These are phyloP conservation scores for Rhododendron mucronatum DNA, from an alignment of 148 eudicot genomes.

Conservation along the genomic window DNA sequence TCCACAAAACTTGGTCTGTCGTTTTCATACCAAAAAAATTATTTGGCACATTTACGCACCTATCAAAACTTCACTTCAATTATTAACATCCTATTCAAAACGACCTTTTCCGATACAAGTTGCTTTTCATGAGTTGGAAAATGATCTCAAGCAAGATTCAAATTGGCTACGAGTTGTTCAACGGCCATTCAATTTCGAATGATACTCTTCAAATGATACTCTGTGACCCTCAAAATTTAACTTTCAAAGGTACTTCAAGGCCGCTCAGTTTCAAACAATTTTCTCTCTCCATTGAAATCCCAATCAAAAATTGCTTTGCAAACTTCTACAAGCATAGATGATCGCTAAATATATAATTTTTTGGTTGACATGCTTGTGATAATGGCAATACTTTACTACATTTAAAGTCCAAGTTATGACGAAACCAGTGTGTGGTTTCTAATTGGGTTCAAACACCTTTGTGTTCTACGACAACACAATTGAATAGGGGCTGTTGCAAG, in stretches of 20 bases:
- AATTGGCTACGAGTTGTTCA: neutral
- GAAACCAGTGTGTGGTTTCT: neutral
- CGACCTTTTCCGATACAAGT: neutral
- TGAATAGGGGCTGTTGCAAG: neutral
- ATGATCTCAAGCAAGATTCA: neutral
- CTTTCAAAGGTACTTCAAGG: neutral
- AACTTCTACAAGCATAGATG: neutral
- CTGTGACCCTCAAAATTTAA: neutral
- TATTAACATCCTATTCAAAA: neutral
- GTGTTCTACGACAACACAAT: neutral
- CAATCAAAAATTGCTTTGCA: neutral
- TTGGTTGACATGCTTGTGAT: neutral
- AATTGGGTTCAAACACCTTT: neutral
- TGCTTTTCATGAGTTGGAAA: neutral
- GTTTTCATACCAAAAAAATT: too few species aligned
- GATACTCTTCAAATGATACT: neutral
- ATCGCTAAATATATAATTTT: neutral
- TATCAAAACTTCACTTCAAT: neutral
- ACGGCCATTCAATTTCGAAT: neutral
- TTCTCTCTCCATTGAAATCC: neutral
- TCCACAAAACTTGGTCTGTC: neutral
- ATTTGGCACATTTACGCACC: too few species aligned
- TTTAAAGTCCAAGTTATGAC: neutral
- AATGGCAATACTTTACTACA: neutral
- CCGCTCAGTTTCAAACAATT: neutral